These are phyloP conservation scores for Eurotiales sp. DNA, from an alignment of 2,329 filamentous ascomycete species.

Conservation along the genomic window DNA sequence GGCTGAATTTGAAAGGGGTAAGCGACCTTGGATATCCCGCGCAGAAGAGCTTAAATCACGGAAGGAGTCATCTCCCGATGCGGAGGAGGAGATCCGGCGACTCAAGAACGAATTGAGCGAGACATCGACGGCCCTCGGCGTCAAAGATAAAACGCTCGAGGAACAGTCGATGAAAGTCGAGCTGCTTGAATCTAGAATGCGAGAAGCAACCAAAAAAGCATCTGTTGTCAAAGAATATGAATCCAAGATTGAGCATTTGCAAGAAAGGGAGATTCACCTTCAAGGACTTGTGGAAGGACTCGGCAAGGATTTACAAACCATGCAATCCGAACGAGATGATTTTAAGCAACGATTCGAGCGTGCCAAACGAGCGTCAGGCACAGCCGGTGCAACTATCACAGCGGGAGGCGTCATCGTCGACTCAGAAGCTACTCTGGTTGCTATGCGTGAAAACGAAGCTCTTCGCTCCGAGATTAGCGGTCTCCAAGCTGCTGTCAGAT, in stretches of 20 bases:
- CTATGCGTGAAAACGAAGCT: constrained; percentile 42
- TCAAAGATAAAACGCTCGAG: constrained; percentile 77
- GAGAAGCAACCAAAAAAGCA: constrained; percentile 74
- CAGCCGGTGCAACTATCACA: constrained; percentile 32
- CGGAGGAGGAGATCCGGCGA: constrained; percentile 77
- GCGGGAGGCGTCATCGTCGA: constrained; percentile 37
- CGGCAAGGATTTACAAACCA: constrained; percentile 33
- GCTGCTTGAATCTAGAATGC: constrained; percentile 82
- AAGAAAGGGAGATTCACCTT: constrained; percentile 31
- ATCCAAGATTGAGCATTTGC: constrained; percentile 37
- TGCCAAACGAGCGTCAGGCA: constrained; percentile 39
- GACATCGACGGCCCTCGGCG: constrained; percentile 65
- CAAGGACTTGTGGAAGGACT: constrained; percentile 32
- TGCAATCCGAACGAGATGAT: constrained; percentile 40
- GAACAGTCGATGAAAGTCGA: constrained; percentile 89
- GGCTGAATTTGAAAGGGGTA: constrained; percentile 71
- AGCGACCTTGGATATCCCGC: constrained; percentile 78
- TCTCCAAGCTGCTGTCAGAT: constrained; percentile 46
- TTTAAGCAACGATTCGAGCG: constrained; percentile 40
- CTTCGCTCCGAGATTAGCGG: constrained; percentile 41
- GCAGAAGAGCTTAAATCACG: constrained; percentile 77
- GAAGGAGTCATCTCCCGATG: constrained; percentile 74
- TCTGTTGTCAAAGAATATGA: constrained; percentile 46
- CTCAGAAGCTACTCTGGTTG: constrained; percentile 35
- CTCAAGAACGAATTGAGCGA: constrained; percentile 78